Percentiles rank a stretch among this genome's conserved stretches.
Evolutionary conservation across 768 basidiomycete genomes (phyloP).

Genomic region (Agaricus sinodeliciosus): DNA sequence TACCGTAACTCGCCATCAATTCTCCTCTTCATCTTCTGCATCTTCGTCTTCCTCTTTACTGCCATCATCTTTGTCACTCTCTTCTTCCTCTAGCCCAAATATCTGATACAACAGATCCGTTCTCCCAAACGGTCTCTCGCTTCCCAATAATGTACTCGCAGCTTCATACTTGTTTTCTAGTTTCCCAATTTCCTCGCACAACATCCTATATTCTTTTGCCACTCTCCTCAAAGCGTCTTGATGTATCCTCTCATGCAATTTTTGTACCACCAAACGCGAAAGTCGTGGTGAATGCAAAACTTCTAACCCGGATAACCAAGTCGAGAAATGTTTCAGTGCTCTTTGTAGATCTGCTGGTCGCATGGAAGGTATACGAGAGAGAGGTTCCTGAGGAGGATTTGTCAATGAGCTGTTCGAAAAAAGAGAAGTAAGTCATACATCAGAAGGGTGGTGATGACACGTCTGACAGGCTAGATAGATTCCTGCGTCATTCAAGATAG

Average conservation of each 20-base stretch:
- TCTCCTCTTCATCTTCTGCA: slow-evolving; percentile 14
- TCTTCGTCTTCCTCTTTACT: slow-evolving; percentile 11
- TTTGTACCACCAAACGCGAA: slow-evolving; percentile 60
- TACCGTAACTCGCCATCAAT: slow-evolving; percentile 4
- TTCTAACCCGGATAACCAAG: slow-evolving; percentile 79
- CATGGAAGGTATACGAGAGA: slow-evolving; percentile 68
- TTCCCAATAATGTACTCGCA: slow-evolving; percentile 76
- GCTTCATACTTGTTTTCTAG: slow-evolving; percentile 86
- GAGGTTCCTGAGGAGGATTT: slow-evolving; percentile 40
- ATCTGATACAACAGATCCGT: slow-evolving; percentile 70
- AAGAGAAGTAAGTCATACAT: slow-evolving; percentile 26
- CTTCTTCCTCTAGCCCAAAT: slow-evolving; percentile 57
- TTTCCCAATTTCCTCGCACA: slow-evolving; percentile 74
- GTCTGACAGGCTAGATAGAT: slow-evolving; percentile 39
- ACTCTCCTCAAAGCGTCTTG: slow-evolving; percentile 65
- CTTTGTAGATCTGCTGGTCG: slow-evolving; percentile 55
- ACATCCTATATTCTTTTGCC: slow-evolving; percentile 57
- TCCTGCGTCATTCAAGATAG: slow-evolving; percentile 49
- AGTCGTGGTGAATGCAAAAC: slow-evolving; percentile 79
- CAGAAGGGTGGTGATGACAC: slow-evolving; percentile 29
- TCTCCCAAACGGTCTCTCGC: slow-evolving; percentile 80
- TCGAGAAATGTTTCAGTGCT: slow-evolving; percentile 66
- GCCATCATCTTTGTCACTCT: slow-evolving; percentile 8
- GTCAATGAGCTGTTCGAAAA: not conserved
- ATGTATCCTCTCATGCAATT: slow-evolving; percentile 66